Conservation (phyloP, 1,139 yeast genomes). For the Saccharomyces hybrid region DNA sequence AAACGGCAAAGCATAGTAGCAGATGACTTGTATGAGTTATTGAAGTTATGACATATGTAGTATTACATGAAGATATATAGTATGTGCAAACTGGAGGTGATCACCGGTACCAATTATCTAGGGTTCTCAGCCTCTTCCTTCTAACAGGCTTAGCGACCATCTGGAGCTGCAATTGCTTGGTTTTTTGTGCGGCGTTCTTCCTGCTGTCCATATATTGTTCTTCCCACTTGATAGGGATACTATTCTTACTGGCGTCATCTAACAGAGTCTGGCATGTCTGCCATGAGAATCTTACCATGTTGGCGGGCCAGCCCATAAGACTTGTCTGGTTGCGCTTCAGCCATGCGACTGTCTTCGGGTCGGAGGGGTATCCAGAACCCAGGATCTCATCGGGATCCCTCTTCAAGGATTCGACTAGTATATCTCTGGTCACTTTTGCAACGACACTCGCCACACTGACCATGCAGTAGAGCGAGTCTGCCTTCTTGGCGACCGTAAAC, state of each 20-base stretch:
- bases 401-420: slow-evolving; percentile 42
- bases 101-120: slow-evolving; percentile 27
- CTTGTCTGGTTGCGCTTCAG: slow-evolving; percentile 50
- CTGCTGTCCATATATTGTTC: slow-evolving; percentile 39
- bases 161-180: slow-evolving; percentile 3
- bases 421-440: slow-evolving; percentile 93
- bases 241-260: slow-evolving; percentile 41
- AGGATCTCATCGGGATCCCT: slow-evolving; percentile 15
- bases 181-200: slow-evolving; percentile 6
- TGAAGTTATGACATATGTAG: neutral
- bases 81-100: neutral
- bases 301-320: slow-evolving; percentile 80
- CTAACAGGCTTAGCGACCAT: neutral
- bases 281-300: slow-evolving; percentile 84
- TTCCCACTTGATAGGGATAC: slow-evolving; percentile 46
- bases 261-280: slow-evolving; percentile 78
- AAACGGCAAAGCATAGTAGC: neutral
- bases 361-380: slow-evolving; percentile 95
- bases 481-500: slow-evolving; percentile 88
- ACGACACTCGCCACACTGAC: slow-evolving; percentile 96
- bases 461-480: slow-evolving; percentile 88
- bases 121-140: slow-evolving; percentile 13
- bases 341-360: slow-evolving; percentile 78
- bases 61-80: neutral
- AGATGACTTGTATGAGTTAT: neutral